Percentiles rank a stretch among this genome's conserved stretches.
These are phyloP conservation scores for Didymella sp. DNA, from an alignment of 2,329 filamentous ascomycete species.

Conservation along the genomic window DNA sequence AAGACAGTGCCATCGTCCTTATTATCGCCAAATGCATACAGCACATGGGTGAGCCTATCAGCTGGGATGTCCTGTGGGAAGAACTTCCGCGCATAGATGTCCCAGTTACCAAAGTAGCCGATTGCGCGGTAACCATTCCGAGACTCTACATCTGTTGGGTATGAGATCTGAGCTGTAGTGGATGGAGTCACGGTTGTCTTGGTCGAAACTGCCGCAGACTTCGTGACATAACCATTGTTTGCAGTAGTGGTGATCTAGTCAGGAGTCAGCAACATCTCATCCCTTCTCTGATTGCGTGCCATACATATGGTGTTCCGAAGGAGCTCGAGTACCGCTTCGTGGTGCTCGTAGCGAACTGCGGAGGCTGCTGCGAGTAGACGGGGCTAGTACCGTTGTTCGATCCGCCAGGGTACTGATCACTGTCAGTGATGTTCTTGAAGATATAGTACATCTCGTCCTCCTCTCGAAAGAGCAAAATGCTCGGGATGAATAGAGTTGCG, in stretches of 20 bases:
- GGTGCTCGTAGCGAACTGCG: slow-evolving; percentile 6
- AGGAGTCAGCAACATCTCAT: not conserved
- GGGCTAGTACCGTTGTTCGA: not conserved
- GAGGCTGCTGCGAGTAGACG: not conserved
- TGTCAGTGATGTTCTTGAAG: not conserved
- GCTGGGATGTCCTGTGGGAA: slow-evolving; percentile 83
- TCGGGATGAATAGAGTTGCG: not conserved
- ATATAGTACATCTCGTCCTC: not conserved
- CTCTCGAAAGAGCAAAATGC: not conserved
- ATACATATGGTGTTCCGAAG: slow-evolving; percentile 16
- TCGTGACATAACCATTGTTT: not conserved
- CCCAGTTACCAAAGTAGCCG: slow-evolving; percentile 79
- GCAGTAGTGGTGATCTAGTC: slow-evolving; percentile 5
- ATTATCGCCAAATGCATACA: slow-evolving; percentile 92
- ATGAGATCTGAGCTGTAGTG: not conserved
- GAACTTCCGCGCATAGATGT: slow-evolving; percentile 85
- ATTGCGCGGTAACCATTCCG: slow-evolving; percentile 46
- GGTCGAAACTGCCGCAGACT: not conserved
- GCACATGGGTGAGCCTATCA: slow-evolving; percentile 83
- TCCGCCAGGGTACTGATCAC: not conserved
- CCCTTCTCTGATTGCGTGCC: not conserved
- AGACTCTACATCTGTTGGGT: slow-evolving; percentile 2
- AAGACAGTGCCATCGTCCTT: slow-evolving; percentile 75
- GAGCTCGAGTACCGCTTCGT: slow-evolving; percentile 5
- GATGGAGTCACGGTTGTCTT: not conserved